Evolutionary conservation across 352 stramenopile species (phyloP), one percentile per base, ranked within the genome.

Genomic region (Halophytophthora batemanensis): DNA sequence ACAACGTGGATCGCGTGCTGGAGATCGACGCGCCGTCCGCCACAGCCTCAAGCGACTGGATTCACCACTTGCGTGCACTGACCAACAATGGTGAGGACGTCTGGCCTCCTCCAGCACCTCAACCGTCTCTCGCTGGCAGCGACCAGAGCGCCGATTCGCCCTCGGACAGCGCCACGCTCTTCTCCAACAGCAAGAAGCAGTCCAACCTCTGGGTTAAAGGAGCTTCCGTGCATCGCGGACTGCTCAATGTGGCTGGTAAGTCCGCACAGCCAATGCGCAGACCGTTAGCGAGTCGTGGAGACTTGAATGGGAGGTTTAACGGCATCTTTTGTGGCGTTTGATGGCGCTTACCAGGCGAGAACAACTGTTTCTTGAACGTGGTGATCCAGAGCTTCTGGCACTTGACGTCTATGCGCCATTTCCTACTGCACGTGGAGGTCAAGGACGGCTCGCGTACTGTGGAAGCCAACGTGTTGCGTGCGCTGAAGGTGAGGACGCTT

Each of bases 341-440:
- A 38, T 13, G 3, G 11, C n/a, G 15, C n/a, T 12, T 43, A 1
- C 14, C 64, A 68, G 86, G 86, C 50, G 85, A 96, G 56, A 96
- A 96, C 56, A 95, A 90, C 57, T 96, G 86, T 64, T 96, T 95
- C 52, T 65, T 96, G 57, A 95, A 96, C 50, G 86, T 96, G 3
- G 71, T 96, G 28, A 92, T 96, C 51, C 86, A 96, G 65, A 95
- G 83, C 64, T 93, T 96, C 55, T 96, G 86, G 86, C 85, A 95
- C 55, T 77, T 96, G 53, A 87, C 81, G 18, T 87, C 79, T 17
- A 91, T 96, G 70, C 79, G 86, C 8, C 82, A 90, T 28, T 89
- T 90, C 52, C 66, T 93, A 19, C 71, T 90, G 37, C 73, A 93
- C 64, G 80, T 91, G n/a, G 80, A 87, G 57, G 87, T 93, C 48